phyloP scores from a whole-genome alignment of 148 eudicot species.

The Rhododendron molle region DNA sequence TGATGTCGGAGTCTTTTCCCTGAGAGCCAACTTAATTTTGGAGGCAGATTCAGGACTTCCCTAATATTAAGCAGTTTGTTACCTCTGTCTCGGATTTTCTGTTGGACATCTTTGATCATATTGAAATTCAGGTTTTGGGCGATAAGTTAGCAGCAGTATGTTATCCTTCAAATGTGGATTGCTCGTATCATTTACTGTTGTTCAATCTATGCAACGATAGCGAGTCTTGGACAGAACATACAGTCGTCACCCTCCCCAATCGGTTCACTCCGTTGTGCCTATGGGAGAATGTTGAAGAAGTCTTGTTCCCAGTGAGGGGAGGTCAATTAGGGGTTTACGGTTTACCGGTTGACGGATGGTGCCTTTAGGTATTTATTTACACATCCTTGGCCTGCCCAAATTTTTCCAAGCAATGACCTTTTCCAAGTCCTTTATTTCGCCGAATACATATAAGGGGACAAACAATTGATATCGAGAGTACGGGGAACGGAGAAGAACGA shows the following conservation, averaged over 20 bases:
- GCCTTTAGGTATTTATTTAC: not conserved
- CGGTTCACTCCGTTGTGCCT: not conserved
- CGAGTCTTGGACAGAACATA: not conserved
- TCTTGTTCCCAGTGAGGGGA: not conserved
- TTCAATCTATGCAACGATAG: not conserved
- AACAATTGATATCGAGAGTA: not conserved
- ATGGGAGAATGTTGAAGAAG: not conserved
- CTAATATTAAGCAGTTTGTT: too few species aligned
- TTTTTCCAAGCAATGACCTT: not conserved
- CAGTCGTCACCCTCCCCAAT: not conserved
- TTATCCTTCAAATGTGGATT: not conserved
- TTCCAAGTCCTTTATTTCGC: not conserved
- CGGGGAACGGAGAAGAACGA: not conserved
- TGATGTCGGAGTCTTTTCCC: not conserved
- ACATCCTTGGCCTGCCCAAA: not conserved
- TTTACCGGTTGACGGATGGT: not conserved
- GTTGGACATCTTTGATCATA: too few species aligned
- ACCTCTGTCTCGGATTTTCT: too few species aligned
- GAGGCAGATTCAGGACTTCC: not conserved
- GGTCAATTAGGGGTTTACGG: not conserved
- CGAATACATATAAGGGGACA: not conserved
- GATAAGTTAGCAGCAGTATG: too few species aligned
- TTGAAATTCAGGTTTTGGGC: too few species aligned
- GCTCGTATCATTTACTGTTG: not conserved
- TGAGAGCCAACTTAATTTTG: not conserved